These are phyloP conservation scores for Boletus reticulatus DNA, from an alignment of 768 basidiomycete genomes.

Conservation along the genomic window DNA sequence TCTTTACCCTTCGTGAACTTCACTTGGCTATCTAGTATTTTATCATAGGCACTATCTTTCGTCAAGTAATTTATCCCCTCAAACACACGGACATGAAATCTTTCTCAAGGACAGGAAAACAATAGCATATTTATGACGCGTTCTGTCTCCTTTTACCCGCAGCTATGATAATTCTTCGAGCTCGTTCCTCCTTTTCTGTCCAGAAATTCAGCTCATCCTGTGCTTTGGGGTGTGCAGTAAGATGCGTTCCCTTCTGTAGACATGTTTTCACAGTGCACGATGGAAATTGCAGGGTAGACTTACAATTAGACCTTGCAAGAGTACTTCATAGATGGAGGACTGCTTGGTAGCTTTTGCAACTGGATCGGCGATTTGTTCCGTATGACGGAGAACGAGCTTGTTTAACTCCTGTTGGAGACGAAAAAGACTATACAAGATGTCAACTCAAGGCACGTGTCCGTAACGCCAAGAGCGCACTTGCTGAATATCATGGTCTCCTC, in stretches of 20 bases:
- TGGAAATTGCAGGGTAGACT: constrained; percentile 27
- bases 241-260: constrained; percentile 59
- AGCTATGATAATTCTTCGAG: constrained; percentile 55
- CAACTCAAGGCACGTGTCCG: background rate
- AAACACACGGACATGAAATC: constrained; percentile 16
- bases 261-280: background rate
- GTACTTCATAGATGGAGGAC: constrained; percentile 68
- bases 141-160: constrained; percentile 31
- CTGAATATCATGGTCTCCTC: constrained; percentile 97
- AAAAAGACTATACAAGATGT: constrained; percentile 53
- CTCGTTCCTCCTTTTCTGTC: constrained; percentile 82
- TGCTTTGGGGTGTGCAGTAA: constrained; percentile 77
- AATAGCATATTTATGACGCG: constrained; percentile 19
- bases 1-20: constrained; percentile 1
- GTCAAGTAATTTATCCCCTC: constrained; percentile 20
- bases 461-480: constrained; percentile 57
- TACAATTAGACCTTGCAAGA: constrained; percentile 77
- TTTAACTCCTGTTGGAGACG: constrained; percentile 84
- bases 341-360: constrained; percentile 65
- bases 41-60: constrained; percentile 11
- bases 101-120: constrained; percentile 8
- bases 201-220: constrained; percentile 88
- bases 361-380: constrained; percentile 60
- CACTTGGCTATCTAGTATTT: constrained; percentile 9
- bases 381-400: constrained; percentile 72